Conservation (phyloP, 139 green algal species). For the Chlamydomonas schloesseri region DNA sequence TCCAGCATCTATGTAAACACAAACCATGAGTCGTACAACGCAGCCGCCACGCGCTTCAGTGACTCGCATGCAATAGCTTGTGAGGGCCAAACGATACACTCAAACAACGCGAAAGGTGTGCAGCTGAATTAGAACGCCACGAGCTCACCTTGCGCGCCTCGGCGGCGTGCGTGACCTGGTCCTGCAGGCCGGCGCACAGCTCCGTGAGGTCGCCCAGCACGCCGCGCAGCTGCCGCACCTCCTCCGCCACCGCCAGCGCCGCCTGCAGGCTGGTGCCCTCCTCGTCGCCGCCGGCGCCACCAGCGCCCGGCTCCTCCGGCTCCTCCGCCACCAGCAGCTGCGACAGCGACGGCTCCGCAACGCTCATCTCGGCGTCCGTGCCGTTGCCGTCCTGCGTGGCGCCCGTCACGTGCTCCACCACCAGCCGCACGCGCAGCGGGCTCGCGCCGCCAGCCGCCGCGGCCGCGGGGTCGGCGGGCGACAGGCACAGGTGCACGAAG, state of each 20-base stretch:
- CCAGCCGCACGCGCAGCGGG: not conserved
- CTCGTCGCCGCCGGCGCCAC: too few species aligned
- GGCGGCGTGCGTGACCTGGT: not conserved
- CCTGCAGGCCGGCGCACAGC: not conserved
- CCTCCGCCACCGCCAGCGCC: not conserved
- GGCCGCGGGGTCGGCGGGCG: not conserved
- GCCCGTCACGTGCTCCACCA: not conserved
- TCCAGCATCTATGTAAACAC: not conserved
- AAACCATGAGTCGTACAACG: too few species aligned
- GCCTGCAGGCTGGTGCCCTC: not conserved
- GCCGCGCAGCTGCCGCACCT: not conserved
- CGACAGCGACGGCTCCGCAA: not conserved
- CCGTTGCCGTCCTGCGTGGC: not conserved
- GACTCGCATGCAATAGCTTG: too few species aligned
- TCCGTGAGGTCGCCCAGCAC: not conserved
- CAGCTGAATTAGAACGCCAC: too few species aligned
- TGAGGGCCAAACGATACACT: too few species aligned
- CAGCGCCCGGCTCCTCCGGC: too few species aligned
- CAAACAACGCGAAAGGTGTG: too few species aligned
- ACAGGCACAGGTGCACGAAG: not conserved
- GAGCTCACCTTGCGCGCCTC: not conserved
- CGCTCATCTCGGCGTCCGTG: not conserved
- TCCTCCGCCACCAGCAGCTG: not conserved
- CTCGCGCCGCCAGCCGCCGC: not conserved
- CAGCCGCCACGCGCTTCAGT: too few species aligned